phyloP scores from a whole-genome alignment of 225 moss, liverwort and hornwort species.

The Lunularia cruciata region DNA sequence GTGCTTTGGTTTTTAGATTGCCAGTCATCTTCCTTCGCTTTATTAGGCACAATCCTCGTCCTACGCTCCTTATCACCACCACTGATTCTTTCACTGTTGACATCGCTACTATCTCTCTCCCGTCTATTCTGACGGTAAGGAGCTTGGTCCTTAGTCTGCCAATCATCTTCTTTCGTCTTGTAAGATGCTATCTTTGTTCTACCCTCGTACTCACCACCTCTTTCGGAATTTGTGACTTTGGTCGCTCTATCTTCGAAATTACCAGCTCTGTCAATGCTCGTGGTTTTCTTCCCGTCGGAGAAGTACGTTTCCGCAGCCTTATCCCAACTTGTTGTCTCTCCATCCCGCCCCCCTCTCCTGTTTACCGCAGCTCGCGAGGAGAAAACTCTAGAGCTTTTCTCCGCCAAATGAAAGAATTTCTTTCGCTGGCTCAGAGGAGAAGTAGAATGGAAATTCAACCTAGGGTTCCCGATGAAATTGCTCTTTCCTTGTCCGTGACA shows the following conservation, averaged over 20 bases:
- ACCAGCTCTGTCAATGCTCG: neutral
- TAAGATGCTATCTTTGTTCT: neutral
- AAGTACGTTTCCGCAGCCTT: constrained; percentile 44
- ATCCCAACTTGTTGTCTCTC: constrained; percentile 36
- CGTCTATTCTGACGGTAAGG: too few species aligned
- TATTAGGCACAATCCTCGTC: neutral
- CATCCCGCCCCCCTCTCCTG: constrained; percentile 16
- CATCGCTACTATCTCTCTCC: too few species aligned
- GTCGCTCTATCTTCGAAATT: neutral
- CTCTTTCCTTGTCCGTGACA: neutral
- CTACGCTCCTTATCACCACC: neutral
- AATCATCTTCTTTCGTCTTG: neutral
- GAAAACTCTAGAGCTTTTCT: neutral
- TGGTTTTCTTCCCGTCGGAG: constrained; percentile 10
- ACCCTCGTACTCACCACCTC: neutral
- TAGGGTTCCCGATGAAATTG: neutral
- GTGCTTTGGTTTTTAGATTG: neutral
- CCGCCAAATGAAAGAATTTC: neutral
- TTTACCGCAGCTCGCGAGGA: constrained; percentile 9
- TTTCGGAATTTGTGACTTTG: neutral
- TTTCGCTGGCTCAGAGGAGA: neutral
- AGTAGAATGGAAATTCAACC: neutral
- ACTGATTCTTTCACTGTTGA: too few species aligned
- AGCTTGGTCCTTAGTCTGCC: neutral
- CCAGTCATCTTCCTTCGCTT: neutral